phyloP scores from a whole-genome alignment of 164 flowering plant species.

The Umbellularia californica region DNA sequence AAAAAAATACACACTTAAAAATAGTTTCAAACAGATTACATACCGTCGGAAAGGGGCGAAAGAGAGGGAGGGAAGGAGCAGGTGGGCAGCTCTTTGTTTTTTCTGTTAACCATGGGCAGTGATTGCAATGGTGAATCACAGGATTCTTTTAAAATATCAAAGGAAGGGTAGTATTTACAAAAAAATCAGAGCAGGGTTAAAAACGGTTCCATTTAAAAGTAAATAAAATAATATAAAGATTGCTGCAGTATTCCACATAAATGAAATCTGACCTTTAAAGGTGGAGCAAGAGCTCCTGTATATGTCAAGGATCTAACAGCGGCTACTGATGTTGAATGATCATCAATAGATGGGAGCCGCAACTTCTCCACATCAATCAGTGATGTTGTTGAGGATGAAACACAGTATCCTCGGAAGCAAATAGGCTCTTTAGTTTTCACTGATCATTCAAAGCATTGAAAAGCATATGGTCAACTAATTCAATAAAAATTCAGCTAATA shows the following conservation, averaged over 20 bases:
- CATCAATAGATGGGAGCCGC: conserved; percentile 49
- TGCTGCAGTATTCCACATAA: not conserved
- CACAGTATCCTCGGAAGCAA: conserved; percentile 48
- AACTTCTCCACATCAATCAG: conserved; percentile 61
- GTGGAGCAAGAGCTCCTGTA: conserved; percentile 39
- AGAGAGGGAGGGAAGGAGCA: no score
- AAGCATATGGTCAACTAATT: not conserved
- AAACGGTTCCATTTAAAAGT: no score
- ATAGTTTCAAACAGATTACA: no score
- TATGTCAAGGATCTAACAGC: conserved; percentile 51
- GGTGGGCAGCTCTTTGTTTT: no score
- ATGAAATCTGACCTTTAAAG: conserved; percentile 44
- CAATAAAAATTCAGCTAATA: not conserved
- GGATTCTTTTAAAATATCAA: no score
- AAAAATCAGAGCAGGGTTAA: no score
- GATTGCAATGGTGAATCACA: no score
- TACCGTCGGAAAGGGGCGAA: no score
- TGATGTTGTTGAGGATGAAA: conserved; percentile 45
- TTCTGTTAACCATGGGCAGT: no score
- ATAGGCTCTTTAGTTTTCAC: conserved; percentile 42
- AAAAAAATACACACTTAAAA: no score
- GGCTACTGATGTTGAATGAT: conserved; percentile 34
- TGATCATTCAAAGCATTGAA: conserved; percentile 24
- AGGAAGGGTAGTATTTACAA: no score
- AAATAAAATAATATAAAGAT: no score